Percentiles rank a stretch among this genome's conserved stretches.
Evolutionary conservation across 768 basidiomycete genomes (phyloP).

Genomic region (Suillus tomentosus): DNA sequence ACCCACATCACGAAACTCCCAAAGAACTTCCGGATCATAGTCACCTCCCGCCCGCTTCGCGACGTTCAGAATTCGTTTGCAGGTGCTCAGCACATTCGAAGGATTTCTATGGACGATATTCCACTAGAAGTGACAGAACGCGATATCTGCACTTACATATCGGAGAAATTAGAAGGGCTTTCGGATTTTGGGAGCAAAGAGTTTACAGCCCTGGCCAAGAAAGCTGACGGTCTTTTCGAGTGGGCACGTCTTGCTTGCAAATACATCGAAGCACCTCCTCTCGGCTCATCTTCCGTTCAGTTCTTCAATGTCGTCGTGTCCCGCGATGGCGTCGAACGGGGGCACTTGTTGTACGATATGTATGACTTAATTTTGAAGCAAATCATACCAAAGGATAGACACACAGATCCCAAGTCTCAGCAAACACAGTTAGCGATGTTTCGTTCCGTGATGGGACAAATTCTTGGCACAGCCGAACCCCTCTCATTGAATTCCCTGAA

Average conservation of each 20-base stretch:
- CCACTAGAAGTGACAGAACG: conserved; percentile 2
- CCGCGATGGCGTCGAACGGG: conserved; percentile 1
- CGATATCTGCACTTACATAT: conserved; percentile 12
- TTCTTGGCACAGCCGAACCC: conserved; percentile 14
- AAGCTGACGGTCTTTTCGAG: conserved; percentile 14
- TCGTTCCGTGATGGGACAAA: conserved; percentile 14
- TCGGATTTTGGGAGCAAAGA: conserved; percentile 1
- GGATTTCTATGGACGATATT: conserved; percentile 11
- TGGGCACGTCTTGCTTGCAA: conserved; percentile 18
- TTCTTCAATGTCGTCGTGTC: not conserved
- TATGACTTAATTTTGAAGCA: conserved; percentile 12
- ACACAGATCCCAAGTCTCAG: not conserved
- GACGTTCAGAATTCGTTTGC: not conserved
- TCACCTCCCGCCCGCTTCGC: not conserved
- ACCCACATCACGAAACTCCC: no score
- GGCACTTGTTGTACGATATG: conserved; percentile 12
- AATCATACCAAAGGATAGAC: conserved; percentile 6
- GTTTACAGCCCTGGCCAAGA: not conserved
- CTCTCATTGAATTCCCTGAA: conserved; percentile 6
- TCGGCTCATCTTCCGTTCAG: conserved; percentile 7
- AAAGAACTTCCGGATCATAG: no score
- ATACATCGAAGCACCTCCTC: conserved; percentile 4
- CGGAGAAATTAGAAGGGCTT: conserved; percentile 1
- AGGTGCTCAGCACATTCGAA: not conserved
- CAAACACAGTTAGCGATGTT: conserved; percentile 6